phyloP scores from a whole-genome alignment of 768 basidiomycete species.

The Boletus speciosus region DNA sequence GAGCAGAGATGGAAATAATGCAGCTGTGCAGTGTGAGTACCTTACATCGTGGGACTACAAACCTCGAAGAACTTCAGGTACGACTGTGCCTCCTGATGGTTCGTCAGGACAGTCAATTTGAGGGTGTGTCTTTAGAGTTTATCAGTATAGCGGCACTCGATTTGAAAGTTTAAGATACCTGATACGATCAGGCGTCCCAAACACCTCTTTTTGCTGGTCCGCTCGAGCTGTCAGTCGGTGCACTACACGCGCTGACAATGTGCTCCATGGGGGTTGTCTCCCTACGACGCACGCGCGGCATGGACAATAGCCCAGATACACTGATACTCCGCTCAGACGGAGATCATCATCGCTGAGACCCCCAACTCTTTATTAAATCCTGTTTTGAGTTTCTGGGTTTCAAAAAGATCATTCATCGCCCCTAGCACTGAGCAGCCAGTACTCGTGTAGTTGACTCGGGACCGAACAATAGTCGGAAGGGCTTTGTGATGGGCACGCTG shows the following conservation, averaged over 20 bases:
- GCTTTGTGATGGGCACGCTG: neutral
- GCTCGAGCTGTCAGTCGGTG: neutral
- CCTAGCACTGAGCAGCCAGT: neutral
- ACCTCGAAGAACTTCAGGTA: neutral
- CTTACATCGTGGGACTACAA: neutral
- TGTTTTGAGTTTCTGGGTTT: constrained; percentile 6
- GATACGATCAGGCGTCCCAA: neutral
- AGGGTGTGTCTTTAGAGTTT: neutral
- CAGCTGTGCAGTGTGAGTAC: neutral
- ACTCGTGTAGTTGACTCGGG: neutral
- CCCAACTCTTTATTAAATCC: neutral
- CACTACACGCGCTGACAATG: neutral
- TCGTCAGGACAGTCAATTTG: neutral
- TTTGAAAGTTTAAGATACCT: neutral
- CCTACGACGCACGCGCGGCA: neutral
- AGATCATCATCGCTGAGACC: constrained; percentile 1
- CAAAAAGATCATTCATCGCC: neutral
- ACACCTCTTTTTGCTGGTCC: neutral
- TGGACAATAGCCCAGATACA: constrained; percentile 5
- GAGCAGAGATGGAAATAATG: neutral
- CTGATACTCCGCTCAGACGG: constrained; percentile 5
- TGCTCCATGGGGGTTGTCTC: neutral
- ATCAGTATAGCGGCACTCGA: neutral
- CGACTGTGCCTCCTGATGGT: neutral
- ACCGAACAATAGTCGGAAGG: neutral